Evolutionary conservation across 176 grass and related monocot species (phyloP).

Genomic region (Juncus inflexus): DNA sequence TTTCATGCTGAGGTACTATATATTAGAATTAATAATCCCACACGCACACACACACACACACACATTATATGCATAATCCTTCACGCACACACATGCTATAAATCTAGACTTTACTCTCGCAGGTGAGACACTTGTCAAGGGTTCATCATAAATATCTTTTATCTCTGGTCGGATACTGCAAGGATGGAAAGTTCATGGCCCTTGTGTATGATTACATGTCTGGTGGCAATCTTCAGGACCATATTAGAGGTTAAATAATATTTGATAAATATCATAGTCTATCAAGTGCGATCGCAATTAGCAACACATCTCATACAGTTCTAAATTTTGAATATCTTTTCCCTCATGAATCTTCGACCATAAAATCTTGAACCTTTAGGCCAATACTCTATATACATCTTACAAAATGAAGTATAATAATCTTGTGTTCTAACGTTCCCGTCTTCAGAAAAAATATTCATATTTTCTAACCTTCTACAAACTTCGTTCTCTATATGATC

Average conservation of each 20-base stretch:
- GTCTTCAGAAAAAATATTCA: no score
- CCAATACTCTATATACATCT: background rate
- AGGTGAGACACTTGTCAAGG: conserved; percentile 3
- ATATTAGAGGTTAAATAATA: conserved; percentile 19
- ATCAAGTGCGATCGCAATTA: no score
- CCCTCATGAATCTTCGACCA: no score
- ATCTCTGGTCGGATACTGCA: conserved; percentile 31
- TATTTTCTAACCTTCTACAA: no score
- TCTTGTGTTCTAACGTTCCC: background rate
- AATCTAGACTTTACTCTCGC: background rate
- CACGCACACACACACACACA: no score
- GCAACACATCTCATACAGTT: no score
- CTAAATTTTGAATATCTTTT: no score
- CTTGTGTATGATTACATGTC: conserved; percentile 37
- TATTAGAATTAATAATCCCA: no score
- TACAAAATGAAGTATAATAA: background rate
- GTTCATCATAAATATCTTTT: conserved; percentile 43
- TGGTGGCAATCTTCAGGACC: conserved; percentile 25
- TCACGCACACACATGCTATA: no score
- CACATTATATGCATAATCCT: no score
- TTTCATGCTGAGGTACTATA: conserved; percentile 22
- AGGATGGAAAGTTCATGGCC: conserved; percentile 30
- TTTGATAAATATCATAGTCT: no score
- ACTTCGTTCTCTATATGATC: background rate
- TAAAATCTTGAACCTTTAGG: no score